Conservation (phyloP, 257 asterid species). For the Handroanthus guayacan region DNA sequence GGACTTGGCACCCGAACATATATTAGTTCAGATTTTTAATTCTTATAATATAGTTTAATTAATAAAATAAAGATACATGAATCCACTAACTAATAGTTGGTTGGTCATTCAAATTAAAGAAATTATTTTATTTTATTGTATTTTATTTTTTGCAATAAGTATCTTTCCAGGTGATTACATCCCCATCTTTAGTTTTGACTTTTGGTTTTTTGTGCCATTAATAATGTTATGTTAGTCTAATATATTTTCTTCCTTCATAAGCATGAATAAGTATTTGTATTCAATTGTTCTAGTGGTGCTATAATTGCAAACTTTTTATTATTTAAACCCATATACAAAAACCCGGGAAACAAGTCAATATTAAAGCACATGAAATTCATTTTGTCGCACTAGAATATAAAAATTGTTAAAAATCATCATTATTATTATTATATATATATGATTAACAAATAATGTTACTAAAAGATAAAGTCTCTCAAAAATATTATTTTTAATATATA, state of each 20-base stretch:
- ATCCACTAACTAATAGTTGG: slow-evolving; percentile 46
- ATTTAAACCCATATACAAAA: slow-evolving; percentile 1
- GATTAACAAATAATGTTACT: too few species aligned
- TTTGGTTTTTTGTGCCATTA: slow-evolving; percentile 38
- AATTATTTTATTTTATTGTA: slow-evolving; percentile 24
- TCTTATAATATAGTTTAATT: slow-evolving; percentile 18
- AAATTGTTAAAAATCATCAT: too few species aligned
- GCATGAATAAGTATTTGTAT: slow-evolving; percentile 44
- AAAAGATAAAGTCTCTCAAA: too few species aligned
- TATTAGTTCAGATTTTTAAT: background rate
- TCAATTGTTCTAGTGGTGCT: slow-evolving; percentile 45
- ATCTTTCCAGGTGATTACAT: slow-evolving; percentile 63
- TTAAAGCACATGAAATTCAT: too few species aligned
- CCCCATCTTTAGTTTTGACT: slow-evolving; percentile 61
- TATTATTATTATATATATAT: too few species aligned
- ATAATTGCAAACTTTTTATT: slow-evolving; percentile 29
- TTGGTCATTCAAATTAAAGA: slow-evolving; percentile 56
- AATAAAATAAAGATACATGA: slow-evolving; percentile 30
- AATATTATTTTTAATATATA: too few species aligned
- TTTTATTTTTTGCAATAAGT: slow-evolving; percentile 5
- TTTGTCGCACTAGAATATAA: too few species aligned
- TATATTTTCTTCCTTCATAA: slow-evolving; percentile 37
- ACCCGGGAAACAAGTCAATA: too few species aligned
- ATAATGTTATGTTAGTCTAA: slow-evolving; percentile 1
- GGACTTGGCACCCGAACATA: slow-evolving; percentile 46